Evolutionary conservation across 768 basidiomycete species (phyloP), one percentile per base, ranked within the genome.

Genomic region (Leccinum sublutescens): DNA sequence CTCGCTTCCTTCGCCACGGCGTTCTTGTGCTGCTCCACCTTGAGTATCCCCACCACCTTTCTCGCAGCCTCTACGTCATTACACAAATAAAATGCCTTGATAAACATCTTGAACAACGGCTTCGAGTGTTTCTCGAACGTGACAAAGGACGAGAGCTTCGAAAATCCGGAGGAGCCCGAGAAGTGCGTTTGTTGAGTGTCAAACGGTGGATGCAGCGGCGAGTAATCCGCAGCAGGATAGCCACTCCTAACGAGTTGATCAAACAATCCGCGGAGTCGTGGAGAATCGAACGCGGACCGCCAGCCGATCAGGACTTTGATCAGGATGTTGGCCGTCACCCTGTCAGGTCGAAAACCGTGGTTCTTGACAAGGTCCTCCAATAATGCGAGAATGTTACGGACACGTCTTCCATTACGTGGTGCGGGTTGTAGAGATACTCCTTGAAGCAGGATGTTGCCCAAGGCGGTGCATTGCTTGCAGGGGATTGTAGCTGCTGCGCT

Each of bases 61-160:
- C 78, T 75, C 25, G 85, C 87, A 43, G 83, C 84, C 11, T 68
- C 69, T 7, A 67, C 61, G 68, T 93, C 89, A 21, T 79, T 79
- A 29, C 84, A 74, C 45, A 76, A 53, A 68, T 83, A 80, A 62
- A 91, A 80, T 14, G 83, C 85, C 65, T 80, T 84, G 66, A 88
- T 82, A 71, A 92, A 85, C 83, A 85, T 85, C 76, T 80, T 86
- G 71, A 86, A 87, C 71, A 92, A 66, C 45, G 90, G 90, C 58
- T 77, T 75, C n/a, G 84, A 78, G 67, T 91, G 87, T 57, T 74
- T 77, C 57, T 77, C 75, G 55, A 85, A 87, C 3, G 80, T 83
- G 56, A 87, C 76, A 21, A 74, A 72, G 43, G 76, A 56, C n/a
- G 75, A 59, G 19, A 82, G 68, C 40, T 71, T 70, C 10, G 80